Evolutionary conservation across 805 yeast species (phyloP).

Genomic region (Grigorovia jiainica): DNA sequence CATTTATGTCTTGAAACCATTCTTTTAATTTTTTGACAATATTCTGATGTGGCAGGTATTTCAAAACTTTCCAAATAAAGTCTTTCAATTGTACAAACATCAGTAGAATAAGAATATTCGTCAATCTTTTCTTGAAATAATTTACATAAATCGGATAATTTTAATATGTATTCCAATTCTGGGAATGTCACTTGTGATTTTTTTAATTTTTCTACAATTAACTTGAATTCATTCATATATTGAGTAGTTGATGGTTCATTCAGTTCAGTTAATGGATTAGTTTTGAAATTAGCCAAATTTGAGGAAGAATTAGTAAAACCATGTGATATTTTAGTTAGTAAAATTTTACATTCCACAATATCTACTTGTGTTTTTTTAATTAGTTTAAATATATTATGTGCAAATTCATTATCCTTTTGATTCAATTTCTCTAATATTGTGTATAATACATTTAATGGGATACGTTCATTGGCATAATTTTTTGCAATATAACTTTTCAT

Average conservation of each 20-base stretch:
- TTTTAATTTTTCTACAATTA: not conserved
- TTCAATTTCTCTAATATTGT: not conserved
- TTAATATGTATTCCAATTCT: constrained; percentile 1
- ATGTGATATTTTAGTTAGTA: not conserved
- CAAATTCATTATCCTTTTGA: not conserved
- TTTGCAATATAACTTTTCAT: not conserved
- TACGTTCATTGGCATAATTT: not conserved
- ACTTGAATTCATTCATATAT: not conserved
- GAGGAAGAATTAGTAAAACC: not conserved
- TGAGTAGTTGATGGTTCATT: not conserved
- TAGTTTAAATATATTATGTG: not conserved
- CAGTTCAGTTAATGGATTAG: not conserved
- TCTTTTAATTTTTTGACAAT: constrained; percentile 6
- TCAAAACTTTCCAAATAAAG: constrained; percentile 6
- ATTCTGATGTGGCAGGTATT: constrained; percentile 10
- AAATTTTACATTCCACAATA: not conserved
- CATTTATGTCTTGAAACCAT: constrained; percentile 14
- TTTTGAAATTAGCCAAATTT: constrained; percentile 1
- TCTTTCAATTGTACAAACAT: not conserved
- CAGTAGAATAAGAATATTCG: constrained; percentile 28
- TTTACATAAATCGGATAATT: not conserved
- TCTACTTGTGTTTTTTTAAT: not conserved
- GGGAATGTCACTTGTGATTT: constrained; percentile 1
- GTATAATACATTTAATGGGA: constrained; percentile 1
- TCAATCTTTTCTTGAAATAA: constrained; percentile 26